Percentiles rank a stretch among this genome's conserved stretches.
phyloP scores from a whole-genome alignment of 202 grass and related monocot genomes.

The Musa balbisiana region DNA sequence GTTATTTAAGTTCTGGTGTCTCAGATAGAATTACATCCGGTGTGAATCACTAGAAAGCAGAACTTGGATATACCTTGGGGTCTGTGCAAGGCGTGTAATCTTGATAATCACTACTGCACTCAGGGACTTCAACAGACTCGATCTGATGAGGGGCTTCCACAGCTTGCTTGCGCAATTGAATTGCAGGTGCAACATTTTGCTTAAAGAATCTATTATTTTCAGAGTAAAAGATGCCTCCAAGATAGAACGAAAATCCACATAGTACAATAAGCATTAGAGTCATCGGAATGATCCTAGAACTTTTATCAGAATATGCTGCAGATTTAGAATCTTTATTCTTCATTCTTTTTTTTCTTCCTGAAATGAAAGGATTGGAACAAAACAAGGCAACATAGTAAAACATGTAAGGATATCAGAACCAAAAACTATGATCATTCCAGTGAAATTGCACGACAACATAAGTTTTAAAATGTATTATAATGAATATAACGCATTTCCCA shows the following conservation, averaged over 20 bases:
- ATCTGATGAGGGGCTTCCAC: slow-evolving; percentile 25
- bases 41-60: background rate
- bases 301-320: slow-evolving; percentile 34
- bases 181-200: slow-evolving; percentile 18
- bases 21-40: background rate
- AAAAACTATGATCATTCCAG: no score
- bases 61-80: slow-evolving; percentile 40
- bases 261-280: slow-evolving; percentile 50
- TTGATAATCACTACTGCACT: slow-evolving; percentile 73
- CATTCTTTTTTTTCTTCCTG: slow-evolving; percentile 26
- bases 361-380: no score
- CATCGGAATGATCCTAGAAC: slow-evolving; percentile 50
- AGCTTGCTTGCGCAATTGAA: slow-evolving; percentile 13
- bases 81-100: slow-evolving; percentile 98
- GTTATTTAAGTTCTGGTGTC: no score
- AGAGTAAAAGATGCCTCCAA: slow-evolving; percentile 82
- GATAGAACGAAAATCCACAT: slow-evolving; percentile 92
- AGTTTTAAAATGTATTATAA: no score
- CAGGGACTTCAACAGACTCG: slow-evolving; percentile 36
- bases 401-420: no score
- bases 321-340: slow-evolving; percentile 87
- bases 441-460: no score
- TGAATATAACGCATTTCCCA: no score
- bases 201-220: slow-evolving; percentile 43
- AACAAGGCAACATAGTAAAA: no score